Base-by-base conservation (phyloP, 148 eudicot genomes). In the Arbutus unedo region DNA sequence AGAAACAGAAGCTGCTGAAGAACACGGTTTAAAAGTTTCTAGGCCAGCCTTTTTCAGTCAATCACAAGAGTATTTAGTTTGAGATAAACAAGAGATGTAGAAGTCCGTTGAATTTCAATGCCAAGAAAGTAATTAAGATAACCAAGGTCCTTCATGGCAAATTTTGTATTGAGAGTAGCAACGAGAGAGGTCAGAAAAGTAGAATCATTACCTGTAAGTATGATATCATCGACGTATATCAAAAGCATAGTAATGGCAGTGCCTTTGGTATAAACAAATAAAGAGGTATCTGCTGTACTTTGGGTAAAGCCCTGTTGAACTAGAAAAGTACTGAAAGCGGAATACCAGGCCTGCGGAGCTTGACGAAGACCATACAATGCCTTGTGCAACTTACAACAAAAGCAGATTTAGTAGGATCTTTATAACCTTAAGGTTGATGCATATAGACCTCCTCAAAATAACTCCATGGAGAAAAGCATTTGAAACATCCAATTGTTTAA, bases 301-400 rank as follows among this genome's bases (percentile, higher is more conserved):
- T 43, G 16, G 0, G 0, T 1, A 74, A 82, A 82, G 0, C n/a
- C 66, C 79, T 1, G 44, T 3, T 3, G n/a, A 3, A 9, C 6
- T 9, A 1, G 2, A 59, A n/a, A 10, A 50, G 4, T 3, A 50
- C 53, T 50, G 4, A 7, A 50, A 50, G 7, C 53, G 7, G 7
- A 50, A 50, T 50, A 50, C 53, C 53, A 50, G 7, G 53, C 53
- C 7, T 7, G 53, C 4, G 41, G 72, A 1, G 83, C 72, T 47
- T 82, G 56, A 14, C 19, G 15, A 8, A 82, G 57, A 5, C 79
- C 78, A 57, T 82, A 74, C 1, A 82, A 10, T 3, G 70, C 62
- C n/a, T n/a, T n/a, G n/a, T n/a, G n/a, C n/a, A n/a, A n/a, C n/a
- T n/a, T n/a, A n/a, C n/a, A n/a, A n/a, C 68, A 82, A 14, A 19